Percentiles rank a stretch among this genome's conserved stretches.
phyloP scores from a whole-genome alignment of 2,329 filamentous ascomycete genomes.

The Xylogone sp. region DNA sequence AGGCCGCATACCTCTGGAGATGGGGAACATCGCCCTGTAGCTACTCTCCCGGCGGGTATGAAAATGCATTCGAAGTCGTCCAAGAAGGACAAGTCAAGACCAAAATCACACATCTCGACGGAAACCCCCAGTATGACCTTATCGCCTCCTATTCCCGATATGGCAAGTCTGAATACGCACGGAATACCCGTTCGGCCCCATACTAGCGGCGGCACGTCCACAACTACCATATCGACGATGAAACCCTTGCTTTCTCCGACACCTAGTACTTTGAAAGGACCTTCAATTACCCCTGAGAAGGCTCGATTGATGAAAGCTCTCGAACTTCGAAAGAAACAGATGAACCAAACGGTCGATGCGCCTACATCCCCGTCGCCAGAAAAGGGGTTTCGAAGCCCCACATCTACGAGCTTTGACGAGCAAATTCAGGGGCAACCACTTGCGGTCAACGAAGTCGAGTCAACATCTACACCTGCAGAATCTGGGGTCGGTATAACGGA shows the following conservation, averaged over 20 bases:
- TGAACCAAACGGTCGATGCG: slow-evolving; percentile 30
- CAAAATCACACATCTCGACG: slow-evolving; percentile 33
- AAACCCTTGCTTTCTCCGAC: slow-evolving; percentile 16
- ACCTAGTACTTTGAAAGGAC: slow-evolving; percentile 25
- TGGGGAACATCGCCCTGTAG: slow-evolving; percentile 66
- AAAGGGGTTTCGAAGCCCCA: slow-evolving; percentile 5
- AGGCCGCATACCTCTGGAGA: slow-evolving; percentile 55
- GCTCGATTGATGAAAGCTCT: slow-evolving; percentile 90
- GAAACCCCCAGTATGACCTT: slow-evolving; percentile 24
- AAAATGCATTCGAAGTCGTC: slow-evolving; percentile 61
- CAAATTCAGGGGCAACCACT: not conserved
- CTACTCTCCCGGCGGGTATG: slow-evolving; percentile 76
- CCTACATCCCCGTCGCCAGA: slow-evolving; percentile 3
- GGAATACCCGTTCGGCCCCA: slow-evolving; percentile 22
- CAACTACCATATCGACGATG: slow-evolving; percentile 20
- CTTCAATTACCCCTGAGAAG: slow-evolving; percentile 80
- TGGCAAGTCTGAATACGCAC: slow-evolving; percentile 23
- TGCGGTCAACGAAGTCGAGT: not conserved
- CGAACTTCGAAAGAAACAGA: slow-evolving; percentile 82
- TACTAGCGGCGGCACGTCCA: slow-evolving; percentile 29
- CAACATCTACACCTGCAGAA: not conserved
- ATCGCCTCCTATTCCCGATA: slow-evolving; percentile 21
- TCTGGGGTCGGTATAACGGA: not conserved
- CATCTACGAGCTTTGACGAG: slow-evolving; percentile 2
- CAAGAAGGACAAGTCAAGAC: slow-evolving; percentile 43